Percentiles rank a stretch among this genome's conserved stretches.
These are phyloP conservation scores for Gypsophila paniculata DNA, from an alignment of 179 eudicot species.

Conservation along the genomic window DNA sequence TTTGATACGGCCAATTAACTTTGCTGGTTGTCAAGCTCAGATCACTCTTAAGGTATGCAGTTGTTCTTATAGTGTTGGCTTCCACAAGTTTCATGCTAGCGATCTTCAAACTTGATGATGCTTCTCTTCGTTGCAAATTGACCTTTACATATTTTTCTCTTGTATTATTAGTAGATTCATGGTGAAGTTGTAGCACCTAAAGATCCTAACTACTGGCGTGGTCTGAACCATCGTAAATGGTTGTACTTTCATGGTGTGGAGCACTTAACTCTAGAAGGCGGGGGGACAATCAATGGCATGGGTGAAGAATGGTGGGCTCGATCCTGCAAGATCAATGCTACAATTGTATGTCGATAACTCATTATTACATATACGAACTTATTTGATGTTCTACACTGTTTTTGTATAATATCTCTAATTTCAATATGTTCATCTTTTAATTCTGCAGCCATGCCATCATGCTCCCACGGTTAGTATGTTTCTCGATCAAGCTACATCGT, in stretches of 20 bases:
- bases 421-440: not conserved
- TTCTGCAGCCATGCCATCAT: slow-evolving; percentile 72
- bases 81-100: not conserved
- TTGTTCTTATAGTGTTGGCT: slow-evolving; percentile 6
- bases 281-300: slow-evolving; percentile 76
- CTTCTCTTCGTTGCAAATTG: not conserved
- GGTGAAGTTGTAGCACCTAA: slow-evolving; percentile 73
- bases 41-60: slow-evolving; percentile 63
- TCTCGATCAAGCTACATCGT: slow-evolving; percentile 4
- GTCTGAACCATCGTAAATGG: slow-evolving; percentile 71
- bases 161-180: slow-evolving; percentile 42
- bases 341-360: slow-evolving; percentile 46
- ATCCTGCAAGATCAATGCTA: slow-evolving; percentile 69
- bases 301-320: slow-evolving; percentile 89
- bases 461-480: slow-evolving; percentile 88
- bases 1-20: slow-evolving; percentile 53
- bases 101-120: not conserved
- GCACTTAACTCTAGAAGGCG: slow-evolving; percentile 66
- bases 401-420: slow-evolving; percentile 2
- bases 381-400: not conserved
- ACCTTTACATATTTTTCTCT: slow-evolving; percentile 15
- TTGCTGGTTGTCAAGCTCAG: slow-evolving; percentile 54
- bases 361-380: slow-evolving; percentile 6
- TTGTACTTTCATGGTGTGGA: slow-evolving; percentile 68
- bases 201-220: slow-evolving; percentile 67